Conservation (phyloP, 1,139 yeast genomes). For the Saccharomyces uvarum region DNA sequence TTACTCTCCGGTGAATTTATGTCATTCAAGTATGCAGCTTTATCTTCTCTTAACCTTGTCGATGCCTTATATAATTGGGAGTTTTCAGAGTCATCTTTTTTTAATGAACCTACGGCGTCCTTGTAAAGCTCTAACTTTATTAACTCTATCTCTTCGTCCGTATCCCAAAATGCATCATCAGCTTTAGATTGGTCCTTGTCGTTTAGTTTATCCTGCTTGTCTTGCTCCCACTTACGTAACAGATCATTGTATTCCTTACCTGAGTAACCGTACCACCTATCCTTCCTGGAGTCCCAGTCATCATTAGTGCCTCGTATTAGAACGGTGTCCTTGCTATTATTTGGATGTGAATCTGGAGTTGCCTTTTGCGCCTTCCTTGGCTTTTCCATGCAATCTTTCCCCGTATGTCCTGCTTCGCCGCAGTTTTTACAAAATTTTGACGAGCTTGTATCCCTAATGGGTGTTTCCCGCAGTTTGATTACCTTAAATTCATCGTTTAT, state of each 20-base stretch:
- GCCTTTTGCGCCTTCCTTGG: slow-evolving; percentile 16
- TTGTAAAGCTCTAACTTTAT: slow-evolving; percentile 22
- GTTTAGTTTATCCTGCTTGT: slow-evolving; percentile 3
- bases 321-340: slow-evolving; percentile 1
- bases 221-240: slow-evolving; percentile 16
- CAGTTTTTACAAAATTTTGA: slow-evolving; percentile 22
- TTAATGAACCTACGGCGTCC: slow-evolving; percentile 14
- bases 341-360: background rate
- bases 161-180: slow-evolving; percentile 13
- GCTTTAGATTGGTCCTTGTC: background rate
- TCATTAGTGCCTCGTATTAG: slow-evolving; percentile 9
- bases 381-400: slow-evolving; percentile 26
- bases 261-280: slow-evolving; percentile 31
- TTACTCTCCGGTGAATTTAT: slow-evolving; percentile 21
- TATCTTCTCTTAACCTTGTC: slow-evolving; percentile 30
- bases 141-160: slow-evolving; percentile 29
- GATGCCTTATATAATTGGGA: slow-evolving; percentile 17
- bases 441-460: background rate
- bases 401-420: slow-evolving; percentile 21
- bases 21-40: slow-evolving; percentile 30
- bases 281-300: slow-evolving; percentile 30
- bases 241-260: slow-evolving; percentile 25
- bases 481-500: slow-evolving; percentile 21
- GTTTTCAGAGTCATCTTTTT: slow-evolving; percentile 15
- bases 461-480: slow-evolving; percentile 1